Percentiles rank a stretch among this genome's conserved stretches.
phyloP scores from a whole-genome alignment of 2,329 filamentous ascomycete species.

The Furcasterigmium furcatum region DNA sequence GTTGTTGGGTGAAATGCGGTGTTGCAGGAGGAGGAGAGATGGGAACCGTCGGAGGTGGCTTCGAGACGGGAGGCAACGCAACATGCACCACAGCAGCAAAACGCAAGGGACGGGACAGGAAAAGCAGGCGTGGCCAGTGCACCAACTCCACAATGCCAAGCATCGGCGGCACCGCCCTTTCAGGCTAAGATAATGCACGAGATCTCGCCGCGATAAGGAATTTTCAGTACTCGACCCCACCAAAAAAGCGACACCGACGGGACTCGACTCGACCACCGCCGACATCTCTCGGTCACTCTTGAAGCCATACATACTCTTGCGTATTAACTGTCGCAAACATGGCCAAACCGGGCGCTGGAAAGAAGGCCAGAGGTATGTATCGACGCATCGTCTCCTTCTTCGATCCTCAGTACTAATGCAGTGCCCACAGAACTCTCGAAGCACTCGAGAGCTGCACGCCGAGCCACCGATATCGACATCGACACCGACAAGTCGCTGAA shows the following conservation, averaged over 20 bases:
- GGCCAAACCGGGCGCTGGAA: constrained; percentile 15
- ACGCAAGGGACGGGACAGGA: too few relatives aligned
- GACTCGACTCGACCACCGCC: too few relatives aligned
- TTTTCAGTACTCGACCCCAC: constrained; percentile 10
- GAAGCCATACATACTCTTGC: too few relatives aligned
- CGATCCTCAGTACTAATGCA: not conserved
- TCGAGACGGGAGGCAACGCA: too few relatives aligned
- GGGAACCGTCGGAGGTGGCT: too few relatives aligned
- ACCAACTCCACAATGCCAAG: not conserved
- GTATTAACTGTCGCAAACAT: constrained; percentile 7
- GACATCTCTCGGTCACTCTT: too few relatives aligned
- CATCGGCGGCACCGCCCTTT: not conserved
- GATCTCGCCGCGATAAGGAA: constrained; percentile 10
- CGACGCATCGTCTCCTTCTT: not conserved
- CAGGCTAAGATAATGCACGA: not conserved
- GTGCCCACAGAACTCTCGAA: constrained; percentile 52
- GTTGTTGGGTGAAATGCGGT: too few relatives aligned
- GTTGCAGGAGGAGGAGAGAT: too few relatives aligned
- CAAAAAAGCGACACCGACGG: constrained; percentile 1
- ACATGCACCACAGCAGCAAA: too few relatives aligned
- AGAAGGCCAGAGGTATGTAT: constrained; percentile 23
- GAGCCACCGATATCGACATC: constrained; percentile 68
- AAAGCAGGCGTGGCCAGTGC: not conserved
- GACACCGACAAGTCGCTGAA: constrained; percentile 71
- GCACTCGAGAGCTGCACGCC: constrained; percentile 72